phyloP scores from a whole-genome alignment of 768 basidiomycete genomes.

The Leucocoprinus birnbaumii region DNA sequence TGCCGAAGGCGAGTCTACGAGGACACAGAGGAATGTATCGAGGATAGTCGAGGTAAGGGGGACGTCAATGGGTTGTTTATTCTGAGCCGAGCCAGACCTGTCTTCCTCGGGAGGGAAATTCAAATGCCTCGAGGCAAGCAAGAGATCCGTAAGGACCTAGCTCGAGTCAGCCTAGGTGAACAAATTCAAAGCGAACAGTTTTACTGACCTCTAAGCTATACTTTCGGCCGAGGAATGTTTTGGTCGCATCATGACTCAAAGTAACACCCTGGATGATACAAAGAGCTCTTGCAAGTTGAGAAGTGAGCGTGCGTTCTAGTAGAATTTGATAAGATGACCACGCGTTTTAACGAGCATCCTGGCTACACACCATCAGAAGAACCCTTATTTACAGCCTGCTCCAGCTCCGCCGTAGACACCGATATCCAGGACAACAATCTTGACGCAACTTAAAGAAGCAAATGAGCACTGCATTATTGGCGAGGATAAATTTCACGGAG shows the following conservation, averaged over 20 bases:
- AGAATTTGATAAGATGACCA: neutral
- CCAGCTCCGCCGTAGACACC: constrained; percentile 45
- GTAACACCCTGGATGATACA: constrained; percentile 75
- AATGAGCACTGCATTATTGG: neutral
- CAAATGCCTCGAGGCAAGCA: constrained; percentile 69
- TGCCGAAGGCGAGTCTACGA: constrained; percentile 82
- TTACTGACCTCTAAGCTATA: constrained; percentile 62
- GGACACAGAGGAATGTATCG: constrained; percentile 81
- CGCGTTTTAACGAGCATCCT: neutral
- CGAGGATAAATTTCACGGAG: constrained; percentile 2
- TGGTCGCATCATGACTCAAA: constrained; percentile 67
- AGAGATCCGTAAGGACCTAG: constrained; percentile 70
- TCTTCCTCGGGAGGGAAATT: constrained; percentile 26
- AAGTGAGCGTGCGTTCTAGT: constrained; percentile 41
- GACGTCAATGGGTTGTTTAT: constrained; percentile 20
- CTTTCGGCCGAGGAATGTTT: constrained; percentile 64
- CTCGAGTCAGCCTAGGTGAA: neutral
- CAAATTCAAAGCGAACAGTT: neutral
- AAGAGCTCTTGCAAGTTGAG: constrained; percentile 56
- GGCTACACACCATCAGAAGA: constrained; percentile 34
- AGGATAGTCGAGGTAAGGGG: constrained; percentile 73
- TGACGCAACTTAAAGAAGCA: constrained; percentile 51
- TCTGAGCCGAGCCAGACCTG: constrained; percentile 18
- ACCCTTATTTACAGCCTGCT: constrained; percentile 43
- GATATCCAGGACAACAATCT: constrained; percentile 65